Base-by-base conservation (phyloP, 169 alveolate genomes). In the Eimeria sp. region DNA sequence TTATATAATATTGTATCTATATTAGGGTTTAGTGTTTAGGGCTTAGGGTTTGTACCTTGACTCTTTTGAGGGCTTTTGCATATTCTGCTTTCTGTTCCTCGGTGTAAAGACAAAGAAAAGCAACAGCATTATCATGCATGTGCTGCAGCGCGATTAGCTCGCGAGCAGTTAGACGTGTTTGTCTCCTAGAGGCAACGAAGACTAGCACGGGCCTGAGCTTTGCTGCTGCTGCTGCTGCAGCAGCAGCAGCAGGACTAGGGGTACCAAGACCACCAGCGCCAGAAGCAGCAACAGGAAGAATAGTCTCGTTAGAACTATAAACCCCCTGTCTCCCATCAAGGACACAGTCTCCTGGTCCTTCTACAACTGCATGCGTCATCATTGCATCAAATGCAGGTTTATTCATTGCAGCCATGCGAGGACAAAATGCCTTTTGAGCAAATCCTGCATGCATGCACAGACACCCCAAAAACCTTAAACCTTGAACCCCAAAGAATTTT, bases 91-190 rank as follows among this genome's bases (percentile, higher is more conserved):
- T 6, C 47, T 82, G 89, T 34, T 49, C 51, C 47, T 45, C 25
- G 45, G 73, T 82, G 10, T 82, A 6, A 6, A 82, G 47, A 47
- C 89, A 82, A 4, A 82, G 72, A 72, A 89, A 89, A 5, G 82
- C 14, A n/a, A 30, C 18, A 70, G 61, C 72, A 47, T 27, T 40
- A 7, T 9, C 76, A 27, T 75, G 80, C 58, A 89, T 70, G 90
- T 47, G 89, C 89, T 89, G 94, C 91, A 96, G 84, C 3, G 95
- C 98, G 22, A 98, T 98, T 27, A 99, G 89, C 88, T 99, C 99
- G 57, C 99, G 96, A 30, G 99, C 99, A 3, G 99, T 99, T 88
- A 99, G 98, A 83, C 99, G 98, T 18, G 99, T 99, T 97, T 99
- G 99, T 89, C 99, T 97, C 97, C 99, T 98, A 13, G 99, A 98